A percentile compares a stretch with the other conserved stretches of the same genome.
phyloP scores from a whole-genome alignment of 352 stramenopile species.

The Blastocystis sp. region DNA sequence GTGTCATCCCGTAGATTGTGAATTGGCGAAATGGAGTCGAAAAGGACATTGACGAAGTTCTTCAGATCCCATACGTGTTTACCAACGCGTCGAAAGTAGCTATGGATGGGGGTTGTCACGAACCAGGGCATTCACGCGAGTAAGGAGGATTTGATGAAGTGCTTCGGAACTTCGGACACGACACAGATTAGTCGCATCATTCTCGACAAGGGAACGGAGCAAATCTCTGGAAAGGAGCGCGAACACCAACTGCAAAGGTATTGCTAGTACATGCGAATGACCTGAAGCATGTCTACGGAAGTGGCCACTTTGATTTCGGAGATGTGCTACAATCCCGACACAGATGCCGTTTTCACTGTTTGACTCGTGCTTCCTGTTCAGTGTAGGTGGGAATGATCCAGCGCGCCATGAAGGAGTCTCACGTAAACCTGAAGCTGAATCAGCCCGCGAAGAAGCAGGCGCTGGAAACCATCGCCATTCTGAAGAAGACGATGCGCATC shows the following conservation, averaged over 20 bases:
- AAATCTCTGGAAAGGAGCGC: constrained; percentile 91
- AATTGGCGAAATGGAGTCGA: constrained; percentile 96
- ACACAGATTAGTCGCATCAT: constrained; percentile 87
- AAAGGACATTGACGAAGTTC: constrained; percentile 92
- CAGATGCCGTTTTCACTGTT: constrained; percentile 88
- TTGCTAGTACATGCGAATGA: not conserved
- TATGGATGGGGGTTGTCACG: not conserved
- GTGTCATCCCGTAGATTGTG: constrained; percentile 72
- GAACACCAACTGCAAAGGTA: constrained; percentile 85
- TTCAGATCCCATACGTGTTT: constrained; percentile 94
- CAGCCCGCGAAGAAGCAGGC: constrained; percentile 89
- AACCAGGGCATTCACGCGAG: constrained; percentile 87
- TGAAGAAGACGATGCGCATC: constrained; percentile 88
- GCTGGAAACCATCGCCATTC: constrained; percentile 90
- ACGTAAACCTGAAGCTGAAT: constrained; percentile 89
- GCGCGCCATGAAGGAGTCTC: constrained; percentile 89
- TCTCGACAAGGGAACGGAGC: constrained; percentile 90
- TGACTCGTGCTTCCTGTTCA: constrained; percentile 3
- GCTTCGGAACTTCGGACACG: constrained; percentile 87
- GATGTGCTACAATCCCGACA: constrained; percentile 92
- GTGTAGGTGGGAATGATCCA: constrained; percentile 86
- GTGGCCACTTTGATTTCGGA: constrained; percentile 91
- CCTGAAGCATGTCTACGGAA: constrained; percentile 83
- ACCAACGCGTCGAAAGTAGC: constrained; percentile 90
- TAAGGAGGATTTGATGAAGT: constrained; percentile 86